Evolutionary conservation across 257 asterid species (phyloP).

Genomic region (Gardenia jasminoides): DNA sequence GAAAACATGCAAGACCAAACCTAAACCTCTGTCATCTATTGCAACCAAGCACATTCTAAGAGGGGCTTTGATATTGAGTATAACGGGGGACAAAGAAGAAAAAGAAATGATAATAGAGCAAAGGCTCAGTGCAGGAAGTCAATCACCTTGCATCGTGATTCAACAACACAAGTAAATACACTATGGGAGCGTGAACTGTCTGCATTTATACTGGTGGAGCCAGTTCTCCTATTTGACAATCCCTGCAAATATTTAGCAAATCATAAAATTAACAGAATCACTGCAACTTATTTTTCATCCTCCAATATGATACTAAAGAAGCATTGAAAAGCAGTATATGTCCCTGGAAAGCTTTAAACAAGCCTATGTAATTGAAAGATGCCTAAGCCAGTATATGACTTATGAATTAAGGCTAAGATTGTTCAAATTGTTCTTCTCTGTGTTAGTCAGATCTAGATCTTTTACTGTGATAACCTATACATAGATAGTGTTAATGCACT

Average conservation of each 20-base stretch:
- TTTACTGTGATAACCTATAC: neutral
- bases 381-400: neutral
- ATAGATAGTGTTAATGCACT: neutral
- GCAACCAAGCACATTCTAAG: neutral
- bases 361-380: neutral
- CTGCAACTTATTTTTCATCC: neutral
- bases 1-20: neutral
- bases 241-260: slow-evolving; percentile 53
- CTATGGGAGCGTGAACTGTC: slow-evolving; percentile 99
- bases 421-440: neutral
- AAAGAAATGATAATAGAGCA: neutral
- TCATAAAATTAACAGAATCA: neutral
- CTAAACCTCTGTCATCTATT: neutral
- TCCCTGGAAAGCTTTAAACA: neutral
- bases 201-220: slow-evolving; percentile 87
- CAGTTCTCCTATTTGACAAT: slow-evolving; percentile 81
- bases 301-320: neutral
- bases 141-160: slow-evolving; percentile 92
- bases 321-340: neutral
- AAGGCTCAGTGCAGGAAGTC: slow-evolving; percentile 6
- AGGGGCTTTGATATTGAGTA: neutral
- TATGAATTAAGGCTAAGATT: neutral
- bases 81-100: neutral
- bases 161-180: slow-evolving; percentile 95
- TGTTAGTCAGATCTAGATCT: neutral